phyloP scores from a whole-genome alignment of 768 basidiomycete genomes.

The Hypholoma fasciculare region DNA sequence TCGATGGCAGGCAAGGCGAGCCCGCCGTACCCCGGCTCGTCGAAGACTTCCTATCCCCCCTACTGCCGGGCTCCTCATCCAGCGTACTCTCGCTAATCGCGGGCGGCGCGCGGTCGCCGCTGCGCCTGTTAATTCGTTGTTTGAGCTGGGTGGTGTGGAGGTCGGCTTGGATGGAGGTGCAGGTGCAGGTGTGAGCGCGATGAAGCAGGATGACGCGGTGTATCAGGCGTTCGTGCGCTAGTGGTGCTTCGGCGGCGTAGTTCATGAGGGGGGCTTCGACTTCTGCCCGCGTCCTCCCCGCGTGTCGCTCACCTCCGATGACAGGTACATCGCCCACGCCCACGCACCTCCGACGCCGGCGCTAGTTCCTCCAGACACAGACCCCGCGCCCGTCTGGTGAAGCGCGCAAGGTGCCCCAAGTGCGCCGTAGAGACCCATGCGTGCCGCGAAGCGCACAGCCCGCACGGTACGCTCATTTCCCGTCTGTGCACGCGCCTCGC shows the following conservation, averaged over 20 bases:
- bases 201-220: constrained; percentile 27
- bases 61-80: not conserved
- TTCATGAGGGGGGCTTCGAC: too few species aligned
- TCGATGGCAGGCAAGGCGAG: not conserved
- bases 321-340: too few species aligned
- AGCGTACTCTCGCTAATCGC: not conserved
- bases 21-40: constrained; percentile 5
- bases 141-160: not conserved
- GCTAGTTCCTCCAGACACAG: too few species aligned
- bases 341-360: too few species aligned
- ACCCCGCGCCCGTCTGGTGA: too few species aligned
- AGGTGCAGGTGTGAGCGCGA: not conserved
- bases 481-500: too few species aligned
- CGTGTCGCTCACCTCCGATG: too few species aligned
- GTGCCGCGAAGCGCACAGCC: too few species aligned
- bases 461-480: too few species aligned
- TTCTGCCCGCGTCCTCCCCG: too few species aligned
- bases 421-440: too few species aligned
- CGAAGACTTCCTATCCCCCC: not conserved
- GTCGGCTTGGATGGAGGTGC: not conserved
- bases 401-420: too few species aligned
- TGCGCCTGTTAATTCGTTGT: constrained; percentile 7
- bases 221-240: constrained; percentile 65
- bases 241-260: constrained; percentile 81
- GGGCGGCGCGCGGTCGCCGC: not conserved